Evolutionary conservation across 139 green algal species (phyloP).

Genomic region (Coelastrella sp.): DNA sequence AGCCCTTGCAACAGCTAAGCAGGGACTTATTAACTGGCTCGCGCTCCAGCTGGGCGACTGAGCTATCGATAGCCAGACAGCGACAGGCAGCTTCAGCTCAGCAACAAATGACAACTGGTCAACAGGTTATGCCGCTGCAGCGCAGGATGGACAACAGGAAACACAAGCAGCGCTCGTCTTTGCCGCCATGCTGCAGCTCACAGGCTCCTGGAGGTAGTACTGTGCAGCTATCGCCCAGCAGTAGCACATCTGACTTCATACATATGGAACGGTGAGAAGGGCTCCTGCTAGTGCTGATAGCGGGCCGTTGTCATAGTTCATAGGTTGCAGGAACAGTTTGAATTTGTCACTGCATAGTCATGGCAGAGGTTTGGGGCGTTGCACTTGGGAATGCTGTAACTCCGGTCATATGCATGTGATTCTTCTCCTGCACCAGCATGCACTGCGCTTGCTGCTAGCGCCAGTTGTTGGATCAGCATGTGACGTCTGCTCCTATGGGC

Average conservation of each 20-base stretch:
- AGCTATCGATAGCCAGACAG: not conserved
- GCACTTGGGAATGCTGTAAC: no score
- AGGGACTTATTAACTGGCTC: not conserved
- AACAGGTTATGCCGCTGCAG: not conserved
- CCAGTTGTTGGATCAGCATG: no score
- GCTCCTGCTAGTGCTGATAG: no score
- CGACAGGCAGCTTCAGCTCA: not conserved
- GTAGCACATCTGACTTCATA: not conserved
- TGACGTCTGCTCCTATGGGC: no score
- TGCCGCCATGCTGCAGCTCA: no score
- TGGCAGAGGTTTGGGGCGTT: no score
- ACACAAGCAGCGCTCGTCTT: not conserved
- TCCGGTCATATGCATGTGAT: no score
- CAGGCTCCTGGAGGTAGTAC: no score
- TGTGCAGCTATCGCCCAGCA: not conserved
- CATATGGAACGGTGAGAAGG: no score
- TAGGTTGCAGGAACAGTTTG: not conserved
- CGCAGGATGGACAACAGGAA: not conserved
- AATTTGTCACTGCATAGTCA: not conserved
- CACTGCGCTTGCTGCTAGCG: no score
- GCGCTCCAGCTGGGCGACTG: not conserved
- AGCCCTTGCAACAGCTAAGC: not conserved
- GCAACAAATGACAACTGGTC: constrained; percentile 9
- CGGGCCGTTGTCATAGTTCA: not conserved
- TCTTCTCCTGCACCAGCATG: no score